Base-by-base conservation (phyloP, 164 flowering plant species). In the Dillenia suffruticosa region DNA sequence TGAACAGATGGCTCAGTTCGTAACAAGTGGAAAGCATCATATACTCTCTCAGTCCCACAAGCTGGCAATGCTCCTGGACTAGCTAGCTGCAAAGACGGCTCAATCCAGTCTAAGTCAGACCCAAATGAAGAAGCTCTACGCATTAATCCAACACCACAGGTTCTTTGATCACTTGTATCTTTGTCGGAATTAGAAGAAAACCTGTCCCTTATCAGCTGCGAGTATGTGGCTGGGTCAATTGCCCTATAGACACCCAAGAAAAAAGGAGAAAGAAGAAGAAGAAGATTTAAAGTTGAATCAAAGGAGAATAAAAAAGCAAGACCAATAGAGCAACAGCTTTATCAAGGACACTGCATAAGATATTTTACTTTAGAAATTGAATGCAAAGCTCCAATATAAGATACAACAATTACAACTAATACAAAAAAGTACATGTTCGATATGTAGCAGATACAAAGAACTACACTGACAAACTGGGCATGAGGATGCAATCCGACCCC, bases 1-100 rank as follows among this genome's bases (percentile, higher is more conserved):
- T 89, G 90, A 73, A 91, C 75, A 59, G 80, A 69, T 61, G 90
- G 85, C 2, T 91, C 92, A 14, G 79, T 78, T 61, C 77, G 82
- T 73, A 91, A 54, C 54, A 87, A 54, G 68, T 74, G 78, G 54
- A 92, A 83, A 54, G 90, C 92, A 67, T 83, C 85, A 68, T 75
- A 69, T 61, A 83, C 85, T 59, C 71, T 72, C 49, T 71, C 68
- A 54, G 51, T 9, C 59, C 80, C 84, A 66, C 64, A 55, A 71
- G 72, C 55, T 55, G 69, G 76, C 56, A 72, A 45, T 26, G 32
- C 26, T 58, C 64, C 74, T 51, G 81, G 63, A 69, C 73, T 66
- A 53, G 56, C 67, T 7, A 72, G 59, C 19, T 72, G 63, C 47
- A 69, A 32, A 2, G 85, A 56, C 6, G 96, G 97, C 72, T 91